These are phyloP conservation scores for Heterobasidion irregulare DNA, from an alignment of 1,284 basidiomycete species.

Conservation along the genomic window DNA sequence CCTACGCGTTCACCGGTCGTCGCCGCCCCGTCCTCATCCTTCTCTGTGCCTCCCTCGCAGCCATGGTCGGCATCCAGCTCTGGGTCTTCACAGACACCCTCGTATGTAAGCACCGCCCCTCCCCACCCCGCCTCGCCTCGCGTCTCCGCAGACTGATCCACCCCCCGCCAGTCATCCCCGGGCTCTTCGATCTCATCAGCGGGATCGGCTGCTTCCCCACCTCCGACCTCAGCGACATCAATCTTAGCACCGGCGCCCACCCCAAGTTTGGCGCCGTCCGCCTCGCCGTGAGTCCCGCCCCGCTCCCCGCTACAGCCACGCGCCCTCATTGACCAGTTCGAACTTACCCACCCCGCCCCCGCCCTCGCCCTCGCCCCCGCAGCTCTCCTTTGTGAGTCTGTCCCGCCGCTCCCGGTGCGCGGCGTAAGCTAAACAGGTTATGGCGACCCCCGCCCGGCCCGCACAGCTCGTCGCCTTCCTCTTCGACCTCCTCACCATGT, in stretches of 20 bases:
- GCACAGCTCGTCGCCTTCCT: conserved; percentile 3
- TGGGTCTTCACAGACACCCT: conserved; percentile 5
- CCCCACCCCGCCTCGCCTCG: not conserved
- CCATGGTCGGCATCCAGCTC: conserved; percentile 1
- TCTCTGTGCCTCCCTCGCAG: conserved; percentile 8
- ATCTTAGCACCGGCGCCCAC: not conserved
- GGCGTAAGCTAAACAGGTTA: not conserved
- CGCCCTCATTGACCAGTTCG: not conserved
- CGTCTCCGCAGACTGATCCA: not conserved
- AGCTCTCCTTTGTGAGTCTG: conserved; percentile 8
- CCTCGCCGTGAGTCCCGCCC: conserved; percentile 5
- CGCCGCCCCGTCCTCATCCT: conserved; percentile 8
- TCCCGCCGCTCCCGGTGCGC: not conserved
- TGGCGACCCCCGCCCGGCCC: not conserved
- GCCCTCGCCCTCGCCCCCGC: not conserved
- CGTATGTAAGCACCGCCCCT: conserved; percentile 3
- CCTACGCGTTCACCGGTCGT: conserved; percentile 20
- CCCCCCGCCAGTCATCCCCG: not conserved
- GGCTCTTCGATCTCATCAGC: conserved; percentile 3
- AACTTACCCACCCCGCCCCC: not conserved
- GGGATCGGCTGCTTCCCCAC: conserved; percentile 9
- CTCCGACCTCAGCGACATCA: conserved; percentile 1
- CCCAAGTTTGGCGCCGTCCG: conserved; percentile 7
- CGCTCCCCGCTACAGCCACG: not conserved
- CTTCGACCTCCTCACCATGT: conserved; percentile 11